Evolutionary conservation across 2,329 filamentous ascomycete genomes (phyloP), one percentile per base, ranked within the genome.

Genomic region (Phialophora chinensis): DNA sequence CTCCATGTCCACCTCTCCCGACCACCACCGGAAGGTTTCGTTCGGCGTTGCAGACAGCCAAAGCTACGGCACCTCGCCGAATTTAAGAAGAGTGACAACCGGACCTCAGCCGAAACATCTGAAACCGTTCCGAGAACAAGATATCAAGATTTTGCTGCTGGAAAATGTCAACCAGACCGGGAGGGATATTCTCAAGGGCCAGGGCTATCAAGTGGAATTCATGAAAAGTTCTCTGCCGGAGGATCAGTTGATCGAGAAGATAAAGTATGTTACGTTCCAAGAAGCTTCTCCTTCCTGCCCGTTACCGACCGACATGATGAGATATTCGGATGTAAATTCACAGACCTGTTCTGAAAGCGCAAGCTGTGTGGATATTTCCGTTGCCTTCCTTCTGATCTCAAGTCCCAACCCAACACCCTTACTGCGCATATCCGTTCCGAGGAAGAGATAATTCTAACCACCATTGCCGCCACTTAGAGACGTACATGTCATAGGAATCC

Each of bases 161-260:
- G 95, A 99, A 79, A 99, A 98, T 80, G 91, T 99, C 76, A 99
- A 99, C 78, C 84, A 92, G 80, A 92, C 92, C 27, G 95, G 95
- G 14, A 87, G 88, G 74, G 89, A 96, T 55, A 93, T 97, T 65
- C 84, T 99, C 65, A 87, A 82, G 65, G 84, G 83, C 64, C 93
- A 99, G 80, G 95, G 95, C 66, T 99, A 99, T 79, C 95, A 99
- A 80, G 95, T 99, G 38, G 95, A 99, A 81, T 87, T 88, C 58
- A 82, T 94, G 71, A 99, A 97, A 84, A 89, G 88, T 70, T 97
- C 93, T 38, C 82, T 99, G 64, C 90, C 92, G 0, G 95, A 99
- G 78, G 92, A 95, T 73, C 86, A 98, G 81, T 87, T 99, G 74
- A 96, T 99, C 77, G 90, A 96, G 82, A 99, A 97, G 86, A 99